A percentile compares a stretch with the other conserved stretches of the same genome.
Conservation (phyloP, 1,284 basidiomycete genomes). For the Tilletia walkeri region DNA sequence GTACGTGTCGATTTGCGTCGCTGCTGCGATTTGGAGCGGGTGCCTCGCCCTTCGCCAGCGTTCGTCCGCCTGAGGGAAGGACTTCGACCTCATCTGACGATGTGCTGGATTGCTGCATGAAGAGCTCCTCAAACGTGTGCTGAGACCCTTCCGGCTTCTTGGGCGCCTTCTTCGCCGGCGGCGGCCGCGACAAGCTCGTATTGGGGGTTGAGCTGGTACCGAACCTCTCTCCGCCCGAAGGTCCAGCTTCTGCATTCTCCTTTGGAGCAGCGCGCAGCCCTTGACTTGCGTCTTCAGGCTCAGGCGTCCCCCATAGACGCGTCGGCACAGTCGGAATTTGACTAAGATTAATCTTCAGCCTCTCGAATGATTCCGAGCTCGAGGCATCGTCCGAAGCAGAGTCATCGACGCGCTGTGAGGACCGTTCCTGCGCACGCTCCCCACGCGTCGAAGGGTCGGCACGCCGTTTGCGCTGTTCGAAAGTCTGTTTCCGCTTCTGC, state of each 20-base stretch:
- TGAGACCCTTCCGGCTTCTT: not conserved
- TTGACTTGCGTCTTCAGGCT: not conserved
- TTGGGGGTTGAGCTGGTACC: not conserved
- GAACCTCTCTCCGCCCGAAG: not conserved
- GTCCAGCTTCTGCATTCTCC: not conserved
- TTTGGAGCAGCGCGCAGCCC: constrained; percentile 4
- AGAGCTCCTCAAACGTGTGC: not conserved
- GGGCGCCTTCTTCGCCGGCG: not conserved
- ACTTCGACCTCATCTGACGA: not conserved
- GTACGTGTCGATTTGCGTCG: not conserved
- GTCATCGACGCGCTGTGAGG: not conserved
- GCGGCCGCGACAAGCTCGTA: not conserved
- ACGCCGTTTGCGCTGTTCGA: not conserved
- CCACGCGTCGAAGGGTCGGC: not conserved
- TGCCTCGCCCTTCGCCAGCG: not conserved
- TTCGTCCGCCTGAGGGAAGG: not conserved
- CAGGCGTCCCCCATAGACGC: not conserved
- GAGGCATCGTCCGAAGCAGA: not conserved
- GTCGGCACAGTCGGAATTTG: not conserved
- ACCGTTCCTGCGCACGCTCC: not conserved
- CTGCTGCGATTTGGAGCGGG: too few relatives aligned
- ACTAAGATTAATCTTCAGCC: constrained; percentile 3
- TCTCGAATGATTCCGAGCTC: not conserved
- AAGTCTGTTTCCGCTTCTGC: not conserved
- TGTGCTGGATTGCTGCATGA: not conserved